A percentile compares a stretch with the other conserved stretches of the same genome.
These are phyloP conservation scores for Talaromyces sp. DNA, from an alignment of 2,329 filamentous ascomycete species.

Conservation along the genomic window DNA sequence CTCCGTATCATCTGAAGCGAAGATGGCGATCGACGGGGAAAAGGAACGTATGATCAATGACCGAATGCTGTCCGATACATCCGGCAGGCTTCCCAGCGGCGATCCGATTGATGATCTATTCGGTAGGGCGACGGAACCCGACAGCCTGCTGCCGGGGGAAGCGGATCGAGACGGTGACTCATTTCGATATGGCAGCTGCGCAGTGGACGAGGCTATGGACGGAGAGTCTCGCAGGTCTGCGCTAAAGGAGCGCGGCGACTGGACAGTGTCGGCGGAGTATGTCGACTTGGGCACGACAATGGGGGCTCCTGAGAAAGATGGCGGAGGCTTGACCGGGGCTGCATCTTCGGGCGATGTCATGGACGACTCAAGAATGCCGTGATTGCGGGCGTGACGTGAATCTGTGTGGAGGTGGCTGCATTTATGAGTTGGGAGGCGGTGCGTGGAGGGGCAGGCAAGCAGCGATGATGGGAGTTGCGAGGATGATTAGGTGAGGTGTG, in stretches of 20 bases:
- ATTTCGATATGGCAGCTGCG: conserved; percentile 42
- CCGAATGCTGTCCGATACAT: conserved; percentile 51
- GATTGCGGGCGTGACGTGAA: conserved; percentile 1
- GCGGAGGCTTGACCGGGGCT: conserved; percentile 61
- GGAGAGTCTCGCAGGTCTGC: conserved; percentile 46
- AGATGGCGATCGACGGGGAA: conserved; percentile 80
- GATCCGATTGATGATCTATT: conserved; percentile 41
- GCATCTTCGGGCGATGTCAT: conserved; percentile 66
- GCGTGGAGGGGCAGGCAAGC: not conserved
- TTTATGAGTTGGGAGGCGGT: conserved; percentile 12
- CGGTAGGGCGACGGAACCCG: conserved; percentile 49
- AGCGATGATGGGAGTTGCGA: not conserved
- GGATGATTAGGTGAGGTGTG: not conserved
- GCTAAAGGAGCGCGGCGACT: conserved; percentile 44
- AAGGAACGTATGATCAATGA: conserved; percentile 75
- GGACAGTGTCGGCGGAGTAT: conserved; percentile 39
- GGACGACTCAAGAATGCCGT: conserved; percentile 34
- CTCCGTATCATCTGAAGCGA: conserved; percentile 82
- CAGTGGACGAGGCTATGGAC: conserved; percentile 54
- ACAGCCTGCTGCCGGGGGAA: conserved; percentile 59
- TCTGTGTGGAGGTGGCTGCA: conserved; percentile 8
- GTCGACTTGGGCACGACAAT: conserved; percentile 57
- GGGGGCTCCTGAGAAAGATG: conserved; percentile 63
- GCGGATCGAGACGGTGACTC: conserved; percentile 62
- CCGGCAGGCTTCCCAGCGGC: conserved; percentile 49